Evolutionary conservation across 2,329 filamentous ascomycete genomes (phyloP).

Genomic region (Trichophyton rubrum): DNA sequence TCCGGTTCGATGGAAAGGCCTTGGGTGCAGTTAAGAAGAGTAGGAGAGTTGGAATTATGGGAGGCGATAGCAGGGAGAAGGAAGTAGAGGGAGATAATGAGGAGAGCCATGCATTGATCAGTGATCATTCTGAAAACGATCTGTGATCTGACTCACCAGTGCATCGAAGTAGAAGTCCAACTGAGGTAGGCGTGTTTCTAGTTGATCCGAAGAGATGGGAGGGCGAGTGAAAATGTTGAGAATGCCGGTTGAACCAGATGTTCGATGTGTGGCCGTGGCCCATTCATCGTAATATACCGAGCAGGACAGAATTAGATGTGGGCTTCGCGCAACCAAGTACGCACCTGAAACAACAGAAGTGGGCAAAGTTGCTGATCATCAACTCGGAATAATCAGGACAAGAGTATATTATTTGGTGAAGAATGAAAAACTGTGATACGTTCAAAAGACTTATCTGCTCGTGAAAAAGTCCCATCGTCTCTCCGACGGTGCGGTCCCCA

Average conservation of each 20-base stretch:
- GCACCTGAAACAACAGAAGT: conserved; percentile 1
- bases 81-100: not conserved
- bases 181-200: not conserved
- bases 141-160: conserved; percentile 20
- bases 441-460: conserved; percentile 6
- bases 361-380: conserved; percentile 13
- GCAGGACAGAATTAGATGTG: not conserved
- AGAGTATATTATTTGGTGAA: conserved; percentile 5
- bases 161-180: conserved; percentile 6
- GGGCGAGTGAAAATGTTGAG: not conserved
- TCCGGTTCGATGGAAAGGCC: not conserved
- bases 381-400: conserved; percentile 9
- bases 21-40: not conserved
- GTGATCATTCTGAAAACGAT: conserved; percentile 15
- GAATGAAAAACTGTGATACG: not conserved
- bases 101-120: conserved; percentile 1
- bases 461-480: not conserved
- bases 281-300: not conserved
- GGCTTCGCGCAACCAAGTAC: not conserved
- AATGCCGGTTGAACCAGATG: not conserved
- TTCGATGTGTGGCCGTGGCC: not conserved
- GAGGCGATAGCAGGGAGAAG: not conserved
- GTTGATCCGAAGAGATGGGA: not conserved
- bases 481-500: not conserved
- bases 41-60: not conserved